Evolutionary conservation across 495 filamentous ascomycete species (phyloP), one percentile per base, ranked within the genome.

Genomic region (Penicillium simplicissimum): DNA sequence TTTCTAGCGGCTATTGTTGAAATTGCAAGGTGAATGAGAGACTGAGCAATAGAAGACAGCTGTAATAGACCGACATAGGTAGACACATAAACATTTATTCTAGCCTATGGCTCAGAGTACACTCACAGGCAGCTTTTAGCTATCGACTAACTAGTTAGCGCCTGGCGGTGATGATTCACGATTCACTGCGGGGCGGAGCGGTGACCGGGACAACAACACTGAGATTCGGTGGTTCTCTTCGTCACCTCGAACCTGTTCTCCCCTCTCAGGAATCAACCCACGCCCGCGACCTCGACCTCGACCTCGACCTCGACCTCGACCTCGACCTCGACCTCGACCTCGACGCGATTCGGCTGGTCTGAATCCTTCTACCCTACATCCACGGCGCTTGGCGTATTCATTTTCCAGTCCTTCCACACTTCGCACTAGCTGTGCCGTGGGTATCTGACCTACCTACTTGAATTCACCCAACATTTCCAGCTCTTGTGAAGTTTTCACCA

Each of bases 131-230:
- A 28, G 15, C 21, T 37, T 40, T 34, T 34, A 15, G 35, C 15
- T 40, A 34, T 19, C 28, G 17, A 0, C 36, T 11, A n/a, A n/a
- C n/a, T n/a, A n/a, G n/a, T n/a, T n/a, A 19, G 21, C 11, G 21
- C 10, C 37, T 53, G 28, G 6, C 4, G 28, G 28, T 31, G 28
- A 31, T 31, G 4, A 31, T 31, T 31, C 23, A 37, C 17, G 9
- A 37, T 45, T 58, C 55, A 38, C 34, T 64, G 65, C 65, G 65
- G 65, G 65, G 61, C 61, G 57, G 54, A 67, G 65, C 65, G 65
- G 65, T 67, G 65, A 64, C 64, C 60, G 33, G 55, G 52, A 58
- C 63, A 62, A 62, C 58, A 55, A 42, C 51, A 53, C 45, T 55
- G 3, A 60, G 47, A 56, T 43, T 45, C 45, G 45, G 33, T 7